A percentile compares a stretch with the other conserved stretches of the same genome.
These are phyloP conservation scores for Daedalea quercina DNA, from an alignment of 768 basidiomycete species.

Conservation along the genomic window DNA sequence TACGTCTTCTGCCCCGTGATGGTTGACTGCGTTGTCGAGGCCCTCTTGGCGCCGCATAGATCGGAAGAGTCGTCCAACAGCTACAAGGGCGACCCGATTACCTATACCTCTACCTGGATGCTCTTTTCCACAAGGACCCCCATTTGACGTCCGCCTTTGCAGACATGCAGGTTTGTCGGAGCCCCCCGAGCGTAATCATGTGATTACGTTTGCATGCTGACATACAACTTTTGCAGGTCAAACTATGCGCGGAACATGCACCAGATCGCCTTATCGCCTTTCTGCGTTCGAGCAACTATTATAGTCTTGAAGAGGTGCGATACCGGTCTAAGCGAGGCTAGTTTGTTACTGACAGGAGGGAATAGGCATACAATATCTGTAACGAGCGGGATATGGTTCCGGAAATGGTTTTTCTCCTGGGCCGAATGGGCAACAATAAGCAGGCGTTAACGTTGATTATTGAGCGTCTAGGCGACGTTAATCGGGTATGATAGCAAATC, in stretches of 20 bases:
- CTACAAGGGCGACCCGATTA: conserved; percentile 69
- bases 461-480: conserved; percentile 87
- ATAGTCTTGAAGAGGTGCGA: conserved; percentile 76
- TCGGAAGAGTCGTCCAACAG: conserved; percentile 83
- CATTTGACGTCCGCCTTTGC: conserved; percentile 75
- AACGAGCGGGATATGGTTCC: conserved; percentile 80
- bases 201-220: background rate
- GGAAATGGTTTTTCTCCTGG: conserved; percentile 97
- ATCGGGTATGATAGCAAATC: conserved; percentile 57
- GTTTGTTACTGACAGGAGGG: background rate
- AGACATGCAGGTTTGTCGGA: conserved; percentile 63
- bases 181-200: background rate
- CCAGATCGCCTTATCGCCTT: conserved; percentile 80
- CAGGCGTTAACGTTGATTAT: conserved; percentile 92
- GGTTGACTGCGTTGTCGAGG: too few relatives aligned
- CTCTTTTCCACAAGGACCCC: conserved; percentile 82
- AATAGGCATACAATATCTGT: conserved; percentile 81
- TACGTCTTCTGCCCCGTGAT: conserved; percentile 20
- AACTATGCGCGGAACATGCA: conserved; percentile 88
- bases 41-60: conserved; percentile 39
- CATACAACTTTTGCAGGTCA: conserved; percentile 42
- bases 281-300: conserved; percentile 84
- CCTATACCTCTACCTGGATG: conserved; percentile 90
- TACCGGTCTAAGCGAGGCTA: background rate
- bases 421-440: conserved; percentile 97